phyloP scores from a whole-genome alignment of 495 filamentous ascomycete species.

The Penicillium silybi region DNA sequence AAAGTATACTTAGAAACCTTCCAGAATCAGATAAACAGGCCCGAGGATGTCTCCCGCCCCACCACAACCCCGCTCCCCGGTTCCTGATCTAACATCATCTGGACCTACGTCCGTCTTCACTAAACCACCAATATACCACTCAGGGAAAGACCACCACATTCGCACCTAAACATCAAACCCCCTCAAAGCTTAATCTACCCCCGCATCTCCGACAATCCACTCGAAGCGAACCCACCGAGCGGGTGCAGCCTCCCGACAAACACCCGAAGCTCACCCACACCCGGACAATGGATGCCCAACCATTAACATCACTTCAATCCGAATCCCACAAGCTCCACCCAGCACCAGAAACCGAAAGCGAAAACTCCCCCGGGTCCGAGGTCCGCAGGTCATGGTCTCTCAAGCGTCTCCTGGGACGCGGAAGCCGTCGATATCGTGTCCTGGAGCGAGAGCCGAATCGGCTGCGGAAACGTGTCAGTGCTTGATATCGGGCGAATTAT shows the following conservation, averaged over 20 bases:
- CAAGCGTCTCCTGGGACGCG: constrained; percentile 35
- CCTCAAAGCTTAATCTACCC: neutral
- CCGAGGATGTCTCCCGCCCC: neutral
- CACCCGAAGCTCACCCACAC: neutral
- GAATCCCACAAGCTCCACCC: constrained; percentile 9
- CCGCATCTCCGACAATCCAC: neutral
- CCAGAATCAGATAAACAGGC: neutral
- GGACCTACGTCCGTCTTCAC: neutral
- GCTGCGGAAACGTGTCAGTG: constrained; percentile 34
- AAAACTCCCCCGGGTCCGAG: constrained; percentile 2
- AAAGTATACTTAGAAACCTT: neutral
- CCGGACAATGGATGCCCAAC: constrained; percentile 27
- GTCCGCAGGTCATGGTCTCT: constrained; percentile 35
- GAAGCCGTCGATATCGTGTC: constrained; percentile 37
- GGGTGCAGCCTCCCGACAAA: neutral
- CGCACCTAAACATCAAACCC: neutral
- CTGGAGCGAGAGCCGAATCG: constrained; percentile 45
- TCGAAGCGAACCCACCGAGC: neutral
- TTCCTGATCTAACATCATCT: neutral
- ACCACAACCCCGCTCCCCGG: neutral
- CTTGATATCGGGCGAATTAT: constrained; percentile 4
- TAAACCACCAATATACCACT: neutral
- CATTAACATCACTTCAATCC: constrained; percentile 12
- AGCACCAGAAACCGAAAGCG: constrained; percentile 1
- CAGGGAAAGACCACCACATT: too few relatives aligned